Conservation (phyloP, 805 yeast species). For the Candida germanica region DNA sequence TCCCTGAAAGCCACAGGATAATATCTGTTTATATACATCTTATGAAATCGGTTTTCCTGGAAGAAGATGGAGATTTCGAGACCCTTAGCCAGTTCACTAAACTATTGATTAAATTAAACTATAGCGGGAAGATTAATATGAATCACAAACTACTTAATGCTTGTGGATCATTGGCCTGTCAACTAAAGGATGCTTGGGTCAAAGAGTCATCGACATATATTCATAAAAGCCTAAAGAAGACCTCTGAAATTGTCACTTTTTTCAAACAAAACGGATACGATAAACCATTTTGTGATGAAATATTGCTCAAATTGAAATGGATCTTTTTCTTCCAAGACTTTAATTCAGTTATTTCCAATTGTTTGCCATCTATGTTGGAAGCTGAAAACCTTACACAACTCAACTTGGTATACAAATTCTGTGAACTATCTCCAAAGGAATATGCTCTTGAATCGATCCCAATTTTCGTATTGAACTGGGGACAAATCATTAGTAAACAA, state of each 20-base stretch:
- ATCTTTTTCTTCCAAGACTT: conserved; percentile 26
- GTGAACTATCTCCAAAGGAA: conserved; percentile 17
- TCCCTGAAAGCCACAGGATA: conserved; percentile 3
- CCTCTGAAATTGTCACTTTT: conserved; percentile 18
- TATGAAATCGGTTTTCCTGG: conserved; percentile 10
- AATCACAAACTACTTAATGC: conserved; percentile 12
- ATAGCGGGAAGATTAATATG: conserved; percentile 13
- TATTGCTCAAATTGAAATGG: conserved; percentile 28
- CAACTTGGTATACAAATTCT: conserved; percentile 16
- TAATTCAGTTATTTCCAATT: conserved; percentile 15
- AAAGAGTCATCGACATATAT: conserved; percentile 14
- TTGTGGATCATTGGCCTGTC: conserved; percentile 15
- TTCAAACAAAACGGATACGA: conserved; percentile 20
- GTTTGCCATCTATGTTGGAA: conserved; percentile 20
- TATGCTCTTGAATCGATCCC: conserved; percentile 20
- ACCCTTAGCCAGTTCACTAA: conserved; percentile 15
- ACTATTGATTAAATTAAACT: conserved; percentile 21
- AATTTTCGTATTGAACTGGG: conserved; percentile 26
- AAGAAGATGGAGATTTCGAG: conserved; percentile 5
- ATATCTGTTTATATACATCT: conserved; percentile 13
- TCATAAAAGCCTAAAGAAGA: conserved; percentile 10
- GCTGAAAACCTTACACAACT: conserved; percentile 14
- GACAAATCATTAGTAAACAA: conserved; percentile 11
- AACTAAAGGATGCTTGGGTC: conserved; percentile 17
- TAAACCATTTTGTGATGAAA: conserved; percentile 15